Base-by-base conservation (phyloP, 768 basidiomycete species). In the Russula emetica region DNA sequence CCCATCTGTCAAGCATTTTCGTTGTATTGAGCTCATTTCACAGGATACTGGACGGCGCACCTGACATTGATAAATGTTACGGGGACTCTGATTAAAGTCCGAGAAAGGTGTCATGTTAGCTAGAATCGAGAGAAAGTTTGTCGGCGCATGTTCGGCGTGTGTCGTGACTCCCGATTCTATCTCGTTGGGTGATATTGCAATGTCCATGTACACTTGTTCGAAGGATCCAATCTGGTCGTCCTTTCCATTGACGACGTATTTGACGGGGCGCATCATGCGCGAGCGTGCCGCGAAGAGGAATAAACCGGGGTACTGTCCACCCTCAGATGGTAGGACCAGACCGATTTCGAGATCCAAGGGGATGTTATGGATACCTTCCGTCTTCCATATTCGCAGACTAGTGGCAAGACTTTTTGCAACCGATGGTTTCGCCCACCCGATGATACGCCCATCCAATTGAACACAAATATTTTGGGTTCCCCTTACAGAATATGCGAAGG, bases 161-260 rank as follows among this genome's bases (percentile, higher is more conserved):
- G 91, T 90, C 22, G 93, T 89, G 8, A 90, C 79, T 18, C 81
- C 85, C 60, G 70, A 64, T 64, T 82, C 80, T 61, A 98, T 87
- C 75, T 97, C 97, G 69, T 88, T 87, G 4, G 87, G 87, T 59
- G 85, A 91, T 70, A 92, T 88, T 3, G 97, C 96, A 72, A 99
- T 92, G 72, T 99, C 92, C 93, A 98, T 94, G 73, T 98, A 99
- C 6, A 98, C 97, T 76, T 99, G 97, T 75, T 99, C 97, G 70
- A 99, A 99, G 9, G 96, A 83, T 3, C 97, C 97, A 60, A 98
- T 82, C 73, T 91, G 90, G 73, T 99, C 97, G 66, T 90, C 82
- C 66, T 82, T 81, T 24, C 89, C 90, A 73, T 98, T 98, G 61
- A 80, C 78, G 47, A 98, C 78, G 75, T 89, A 96, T 72, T 89